phyloP scores from a whole-genome alignment of 192 early-diverging fungal species.

The Coemansia brasiliensis region DNA sequence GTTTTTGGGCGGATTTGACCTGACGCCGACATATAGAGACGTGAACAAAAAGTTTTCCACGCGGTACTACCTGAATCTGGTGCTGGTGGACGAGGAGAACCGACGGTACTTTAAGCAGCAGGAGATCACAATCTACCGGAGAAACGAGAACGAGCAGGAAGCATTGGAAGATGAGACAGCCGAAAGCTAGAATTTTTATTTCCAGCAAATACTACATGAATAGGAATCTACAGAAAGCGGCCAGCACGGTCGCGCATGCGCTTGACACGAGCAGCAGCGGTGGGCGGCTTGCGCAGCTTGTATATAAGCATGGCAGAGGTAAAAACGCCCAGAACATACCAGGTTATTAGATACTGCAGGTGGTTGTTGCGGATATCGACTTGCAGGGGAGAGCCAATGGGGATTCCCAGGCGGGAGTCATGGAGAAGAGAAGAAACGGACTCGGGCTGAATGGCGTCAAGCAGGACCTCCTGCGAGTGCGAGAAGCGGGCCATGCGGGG shows the following conservation, averaged over 20 bases:
- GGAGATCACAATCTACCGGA: constrained; percentile 85
- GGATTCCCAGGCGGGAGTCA: constrained; percentile 59
- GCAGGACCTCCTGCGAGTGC: constrained; percentile 65
- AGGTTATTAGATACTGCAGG: constrained; percentile 84
- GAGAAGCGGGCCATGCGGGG: constrained; percentile 72
- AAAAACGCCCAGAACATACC: constrained; percentile 73
- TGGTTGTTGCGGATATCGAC: constrained; percentile 86
- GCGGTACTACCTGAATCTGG: constrained; percentile 97
- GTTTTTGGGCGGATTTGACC: constrained; percentile 94
- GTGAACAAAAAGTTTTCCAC: constrained; percentile 99
- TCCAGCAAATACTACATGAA: constrained; percentile 1
- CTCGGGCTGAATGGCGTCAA: constrained; percentile 73
- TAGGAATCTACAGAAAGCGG: constrained; percentile 11
- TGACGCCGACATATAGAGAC: constrained; percentile 98
- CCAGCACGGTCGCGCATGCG: constrained; percentile 43
- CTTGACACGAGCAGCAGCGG: constrained; percentile 29
- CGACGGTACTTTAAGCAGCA: constrained; percentile 99
- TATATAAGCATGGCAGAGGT: constrained; percentile 69
- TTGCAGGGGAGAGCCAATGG: constrained; percentile 67
- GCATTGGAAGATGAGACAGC: background rate
- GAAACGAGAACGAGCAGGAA: constrained; percentile 45
- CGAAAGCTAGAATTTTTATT: background rate
- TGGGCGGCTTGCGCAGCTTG: constrained; percentile 60
- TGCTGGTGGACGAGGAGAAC: constrained; percentile 98
- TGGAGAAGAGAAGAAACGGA: constrained; percentile 24